Base-by-base conservation (phyloP, 345 rosid genomes). In the Kernera saxatilis region DNA sequence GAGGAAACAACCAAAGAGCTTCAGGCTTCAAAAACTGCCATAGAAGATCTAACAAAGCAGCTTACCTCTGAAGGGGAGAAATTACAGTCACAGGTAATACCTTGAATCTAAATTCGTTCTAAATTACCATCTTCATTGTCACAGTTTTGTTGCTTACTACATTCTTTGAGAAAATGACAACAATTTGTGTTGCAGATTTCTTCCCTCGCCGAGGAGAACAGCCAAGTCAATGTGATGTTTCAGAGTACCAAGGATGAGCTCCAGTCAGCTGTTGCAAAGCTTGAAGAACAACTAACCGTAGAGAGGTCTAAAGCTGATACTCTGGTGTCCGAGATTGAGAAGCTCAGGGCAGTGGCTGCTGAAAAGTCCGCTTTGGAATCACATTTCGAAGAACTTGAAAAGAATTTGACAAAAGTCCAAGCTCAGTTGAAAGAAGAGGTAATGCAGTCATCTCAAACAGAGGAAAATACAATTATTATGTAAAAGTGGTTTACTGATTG, bases 41-140 rank as follows among this genome's bases (percentile, higher is more conserved):
- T 85, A 1, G 96, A 92, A 77, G 90, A 84, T 76, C 73, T 88
- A 67, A 71, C 75, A 9, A 84, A 79, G 71, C 86, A 84, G 79
- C 82, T 84, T 60, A 61, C 82, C 30, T 84, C 87, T 69, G 98
- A 90, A 78, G 88, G 84, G 65, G 82, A 83, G 74, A 77, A 80
- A 67, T 82, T 88, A 18, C 87, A 88, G 58, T 83, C 88, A 73
- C 92, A 92, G 97, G 99, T 95, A 81, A 81, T 8, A 23, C 15
- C 49, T 23, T 15, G 71, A 60, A 54, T 65, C 75, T 70, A 2
- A 53, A 8, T 41, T 49, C 11, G 40, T 63, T 54, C 17, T n/a
- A n/a, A n/a, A 1, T 66, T 50, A 39, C 37, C 22, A 43, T 64
- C 21, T 43, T 29, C 23, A 8, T 6, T 70, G 51, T 15, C 51